Conservation (phyloP, 768 basidiomycete species). For the Coprinopsis cinerea region DNA sequence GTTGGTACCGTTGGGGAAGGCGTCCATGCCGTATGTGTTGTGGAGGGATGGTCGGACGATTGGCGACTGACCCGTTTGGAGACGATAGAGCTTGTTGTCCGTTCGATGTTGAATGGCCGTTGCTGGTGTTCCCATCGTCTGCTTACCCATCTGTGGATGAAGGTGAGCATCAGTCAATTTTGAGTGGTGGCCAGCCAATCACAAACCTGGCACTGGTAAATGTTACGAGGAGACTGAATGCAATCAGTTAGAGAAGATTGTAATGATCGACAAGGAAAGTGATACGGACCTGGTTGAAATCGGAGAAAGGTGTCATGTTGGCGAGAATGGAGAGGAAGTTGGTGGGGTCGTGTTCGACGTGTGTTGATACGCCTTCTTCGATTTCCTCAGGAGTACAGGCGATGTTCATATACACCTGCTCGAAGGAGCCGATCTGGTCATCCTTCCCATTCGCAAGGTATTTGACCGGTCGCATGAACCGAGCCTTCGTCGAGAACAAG, state of each 20-base stretch:
- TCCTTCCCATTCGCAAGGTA: conserved; percentile 79
- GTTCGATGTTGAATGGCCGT: conserved; percentile 89
- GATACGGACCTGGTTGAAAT: conserved; percentile 87
- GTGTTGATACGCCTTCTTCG: conserved; percentile 67
- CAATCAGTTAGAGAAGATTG: conserved; percentile 4
- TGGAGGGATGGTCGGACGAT: conserved; percentile 89
- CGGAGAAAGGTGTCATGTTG: conserved; percentile 97
- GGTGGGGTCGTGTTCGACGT: conserved; percentile 92
- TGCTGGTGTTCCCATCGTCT: conserved; percentile 98
- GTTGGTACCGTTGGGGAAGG: conserved; percentile 97
- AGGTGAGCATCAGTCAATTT: conserved; percentile 5
- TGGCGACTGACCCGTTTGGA: conserved; percentile 93
- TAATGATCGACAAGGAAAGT: conserved; percentile 10
- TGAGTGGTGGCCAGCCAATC: not conserved
- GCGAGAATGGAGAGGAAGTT: conserved; percentile 96
- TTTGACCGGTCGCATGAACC: conserved; percentile 99
- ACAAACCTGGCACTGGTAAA: conserved; percentile 95
- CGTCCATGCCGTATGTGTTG: conserved; percentile 95
- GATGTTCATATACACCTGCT: conserved; percentile 99
- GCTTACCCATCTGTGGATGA: conserved; percentile 89
- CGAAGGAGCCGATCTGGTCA: conserved; percentile 93
- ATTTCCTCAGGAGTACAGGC: conserved; percentile 88
- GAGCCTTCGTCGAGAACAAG: conserved; percentile 76
- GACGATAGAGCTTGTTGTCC: conserved; percentile 96
- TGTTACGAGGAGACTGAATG: conserved; percentile 76